Evolutionary conservation across 495 filamentous ascomycete genomes (phyloP), one percentile per base, ranked within the genome.

Genomic region (Hyaloscypha bicolor): DNA sequence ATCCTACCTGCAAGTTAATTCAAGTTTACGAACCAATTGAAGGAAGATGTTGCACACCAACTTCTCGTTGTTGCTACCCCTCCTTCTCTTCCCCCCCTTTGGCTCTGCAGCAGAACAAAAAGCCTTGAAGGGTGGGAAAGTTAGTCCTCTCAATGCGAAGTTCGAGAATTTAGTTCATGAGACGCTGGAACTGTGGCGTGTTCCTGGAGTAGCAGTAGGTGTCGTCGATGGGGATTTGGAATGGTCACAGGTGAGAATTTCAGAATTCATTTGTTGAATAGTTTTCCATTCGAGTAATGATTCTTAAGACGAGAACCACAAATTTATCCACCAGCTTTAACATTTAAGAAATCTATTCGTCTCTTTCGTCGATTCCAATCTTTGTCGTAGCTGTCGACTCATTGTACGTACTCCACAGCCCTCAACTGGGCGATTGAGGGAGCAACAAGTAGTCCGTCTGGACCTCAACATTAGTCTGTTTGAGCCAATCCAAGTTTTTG

Each of bases 131-230:
- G 52, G 37, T 30, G 32, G 19, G 33, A 55, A 45, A n/a, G 42
- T 22, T 37, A 61, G 16, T 37, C 79, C 77, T 16, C 68, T 81
- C 25, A 67, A 67, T 66, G 39, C 31, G 12, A 75, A 75, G 3
- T 86, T 87, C 55, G 75, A 74, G 33, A 62, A 67, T 1, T 72
- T 82, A 9, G 78, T 80, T 6, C 48, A 69, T 21, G 66, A 77
- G 11, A 69, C 68, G 9, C 69, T 88, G 2, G 75, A 80, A 9
- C 69, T 79, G 60, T 86, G 79, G 80, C 78, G 82, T 53, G 75
- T 83, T 8, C 85, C 85, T 12, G 84, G 85, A 0, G 31, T 86
- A 4, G 73, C 81, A 6, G 78, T 87, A 33, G 76, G 80, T 9
- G 76, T 87, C 9, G 73, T 85, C 1, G 76, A 84, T 65, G 80